These are phyloP conservation scores for Phanerochaete sordida DNA, from an alignment of 768 basidiomycete species.

Conservation along the genomic window DNA sequence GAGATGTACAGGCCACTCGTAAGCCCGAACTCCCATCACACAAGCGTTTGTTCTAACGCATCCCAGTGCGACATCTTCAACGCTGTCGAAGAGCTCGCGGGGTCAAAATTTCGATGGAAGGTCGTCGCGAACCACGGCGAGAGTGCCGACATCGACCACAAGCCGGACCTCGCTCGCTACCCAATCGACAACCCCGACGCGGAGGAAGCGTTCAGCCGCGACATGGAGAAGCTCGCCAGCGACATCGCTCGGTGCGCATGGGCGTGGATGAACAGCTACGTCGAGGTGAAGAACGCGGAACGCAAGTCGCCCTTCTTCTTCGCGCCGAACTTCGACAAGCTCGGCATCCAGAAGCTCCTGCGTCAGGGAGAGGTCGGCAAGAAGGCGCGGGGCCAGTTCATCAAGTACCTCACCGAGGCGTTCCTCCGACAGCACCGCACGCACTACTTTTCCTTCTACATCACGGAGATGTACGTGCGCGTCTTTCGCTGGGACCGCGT, in stretches of 20 bases:
- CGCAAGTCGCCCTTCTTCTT: not conserved
- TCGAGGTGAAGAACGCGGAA: not conserved
- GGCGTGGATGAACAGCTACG: not conserved
- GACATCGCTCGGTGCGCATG: not conserved
- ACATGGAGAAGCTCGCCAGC: not conserved
- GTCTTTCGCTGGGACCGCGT: conserved; percentile 7
- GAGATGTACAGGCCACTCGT: not conserved
- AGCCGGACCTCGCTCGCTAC: not conserved
- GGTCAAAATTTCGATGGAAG: not conserved
- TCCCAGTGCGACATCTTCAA: not conserved
- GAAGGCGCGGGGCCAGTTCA: not conserved
- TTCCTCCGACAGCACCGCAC: not conserved
- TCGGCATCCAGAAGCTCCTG: not conserved
- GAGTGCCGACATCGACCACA: not conserved
- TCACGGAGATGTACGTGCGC: not conserved
- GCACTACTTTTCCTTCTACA: not conserved
- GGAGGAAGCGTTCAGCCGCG: not conserved
- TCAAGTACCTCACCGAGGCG: not conserved
- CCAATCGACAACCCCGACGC: not conserved
- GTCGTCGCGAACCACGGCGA: not conserved
- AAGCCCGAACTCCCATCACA: not conserved
- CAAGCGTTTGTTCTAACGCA: not conserved
- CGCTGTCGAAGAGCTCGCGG: not conserved
- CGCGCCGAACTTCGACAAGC: not conserved
- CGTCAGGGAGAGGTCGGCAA: not conserved